Conservation (phyloP, 768 basidiomycete genomes). For the Trametes coccinea region DNA sequence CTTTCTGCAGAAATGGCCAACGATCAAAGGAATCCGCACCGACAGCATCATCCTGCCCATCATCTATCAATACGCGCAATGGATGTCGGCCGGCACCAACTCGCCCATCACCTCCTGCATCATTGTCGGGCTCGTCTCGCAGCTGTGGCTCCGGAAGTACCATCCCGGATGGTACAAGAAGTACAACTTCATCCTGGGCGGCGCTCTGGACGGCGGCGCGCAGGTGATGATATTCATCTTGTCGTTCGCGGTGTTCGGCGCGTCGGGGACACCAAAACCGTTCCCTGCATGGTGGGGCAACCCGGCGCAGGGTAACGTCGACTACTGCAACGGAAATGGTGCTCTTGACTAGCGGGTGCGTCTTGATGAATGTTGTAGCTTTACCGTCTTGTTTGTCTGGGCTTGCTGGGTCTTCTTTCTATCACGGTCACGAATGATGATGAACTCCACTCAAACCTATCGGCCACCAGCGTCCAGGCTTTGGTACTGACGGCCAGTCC, state of each 20-base stretch:
- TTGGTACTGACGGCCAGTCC: too few species aligned
- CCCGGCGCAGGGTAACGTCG: slow-evolving; percentile 51
- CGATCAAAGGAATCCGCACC: slow-evolving; percentile 52
- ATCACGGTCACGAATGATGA: too few species aligned
- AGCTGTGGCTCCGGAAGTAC: slow-evolving; percentile 53
- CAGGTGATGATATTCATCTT: slow-evolving; percentile 66
- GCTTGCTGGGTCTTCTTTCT: neutral
- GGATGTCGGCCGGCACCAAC: slow-evolving; percentile 57
- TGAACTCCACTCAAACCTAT: slow-evolving; percentile 1
- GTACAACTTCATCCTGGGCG: slow-evolving; percentile 66
- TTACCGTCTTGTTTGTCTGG: neutral
- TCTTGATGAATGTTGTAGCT: neutral
- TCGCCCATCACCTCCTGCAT: slow-evolving; percentile 46
- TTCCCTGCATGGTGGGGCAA: slow-evolving; percentile 63
- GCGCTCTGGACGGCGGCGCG: slow-evolving; percentile 64
- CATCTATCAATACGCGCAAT: slow-evolving; percentile 46
- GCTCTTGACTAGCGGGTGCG: slow-evolving; percentile 40
- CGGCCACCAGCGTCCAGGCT: too few species aligned
- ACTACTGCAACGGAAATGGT: slow-evolving; percentile 62
- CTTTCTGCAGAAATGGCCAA: slow-evolving; percentile 48
- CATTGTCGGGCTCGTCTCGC: slow-evolving; percentile 45
- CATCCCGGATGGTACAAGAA: slow-evolving; percentile 67
- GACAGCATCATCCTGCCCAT: slow-evolving; percentile 55
- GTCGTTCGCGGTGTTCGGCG: slow-evolving; percentile 66
- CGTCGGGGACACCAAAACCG: slow-evolving; percentile 47